These are phyloP conservation scores for Phytophthora macrochlamydospora DNA, from an alignment of 352 stramenopile species.

Conservation along the genomic window DNA sequence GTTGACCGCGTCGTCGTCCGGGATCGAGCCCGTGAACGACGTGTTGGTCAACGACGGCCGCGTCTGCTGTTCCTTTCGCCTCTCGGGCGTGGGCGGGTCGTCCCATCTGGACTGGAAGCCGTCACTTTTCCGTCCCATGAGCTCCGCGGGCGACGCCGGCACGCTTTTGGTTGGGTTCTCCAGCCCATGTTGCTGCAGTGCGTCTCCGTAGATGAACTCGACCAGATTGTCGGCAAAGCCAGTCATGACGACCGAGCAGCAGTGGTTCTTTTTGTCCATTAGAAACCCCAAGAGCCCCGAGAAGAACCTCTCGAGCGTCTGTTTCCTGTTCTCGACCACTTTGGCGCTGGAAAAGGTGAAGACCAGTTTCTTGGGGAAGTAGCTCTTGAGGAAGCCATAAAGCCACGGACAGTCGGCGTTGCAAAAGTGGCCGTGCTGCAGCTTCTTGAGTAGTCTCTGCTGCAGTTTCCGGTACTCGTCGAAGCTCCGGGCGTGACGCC, in stretches of 20 bases:
- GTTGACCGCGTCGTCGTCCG: conserved; percentile 37
- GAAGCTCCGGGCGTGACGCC: conserved; percentile 60
- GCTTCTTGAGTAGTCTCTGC: conserved; percentile 61
- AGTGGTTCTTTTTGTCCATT: conserved; percentile 64
- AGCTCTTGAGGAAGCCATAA: conserved; percentile 77
- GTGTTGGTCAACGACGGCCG: conserved; percentile 15
- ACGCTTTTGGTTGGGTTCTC: conserved; percentile 28
- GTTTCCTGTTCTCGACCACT: conserved; percentile 49
- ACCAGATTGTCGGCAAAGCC: conserved; percentile 55
- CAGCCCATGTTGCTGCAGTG: conserved; percentile 51
- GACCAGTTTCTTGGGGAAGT: conserved; percentile 74
- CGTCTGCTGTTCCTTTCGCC: conserved; percentile 7
- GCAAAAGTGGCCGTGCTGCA: conserved; percentile 80
- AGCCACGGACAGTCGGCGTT: conserved; percentile 73
- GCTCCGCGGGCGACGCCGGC: background rate
- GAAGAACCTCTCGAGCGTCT: conserved; percentile 67
- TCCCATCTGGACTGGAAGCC: conserved; percentile 23
- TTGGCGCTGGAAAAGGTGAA: conserved; percentile 55
- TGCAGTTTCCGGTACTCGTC: conserved; percentile 80
- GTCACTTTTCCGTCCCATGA: conserved; percentile 3
- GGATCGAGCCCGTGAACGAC: conserved; percentile 21
- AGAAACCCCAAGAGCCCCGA: conserved; percentile 59
- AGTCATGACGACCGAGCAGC: conserved; percentile 45
- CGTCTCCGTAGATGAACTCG: conserved; percentile 69
- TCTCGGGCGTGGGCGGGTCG: conserved; percentile 8